A percentile compares a stretch with the other conserved stretches of the same genome.
phyloP scores from a whole-genome alignment of 208 protist species.

The Leishmania tropica region DNA sequence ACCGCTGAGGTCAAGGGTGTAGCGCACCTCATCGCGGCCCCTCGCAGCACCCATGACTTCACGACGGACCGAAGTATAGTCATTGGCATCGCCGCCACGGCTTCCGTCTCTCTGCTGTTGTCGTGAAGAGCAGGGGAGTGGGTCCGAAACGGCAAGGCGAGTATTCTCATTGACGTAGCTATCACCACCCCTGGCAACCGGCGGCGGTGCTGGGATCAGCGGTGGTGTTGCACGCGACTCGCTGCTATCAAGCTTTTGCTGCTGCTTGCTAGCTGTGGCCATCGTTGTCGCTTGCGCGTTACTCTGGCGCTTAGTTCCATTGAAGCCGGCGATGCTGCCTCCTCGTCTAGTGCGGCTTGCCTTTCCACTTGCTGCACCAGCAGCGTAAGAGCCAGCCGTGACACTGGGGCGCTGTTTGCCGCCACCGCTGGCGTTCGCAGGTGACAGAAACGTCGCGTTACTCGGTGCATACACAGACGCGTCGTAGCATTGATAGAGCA shows the following conservation, averaged over 20 bases:
- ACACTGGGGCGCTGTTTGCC: constrained; percentile 5
- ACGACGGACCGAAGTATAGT: neutral
- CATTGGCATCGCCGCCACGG: neutral
- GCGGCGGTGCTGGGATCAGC: neutral
- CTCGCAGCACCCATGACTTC: neutral
- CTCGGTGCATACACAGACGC: neutral
- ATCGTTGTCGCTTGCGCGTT: neutral
- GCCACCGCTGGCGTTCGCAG: neutral
- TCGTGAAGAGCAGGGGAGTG: constrained; percentile 7
- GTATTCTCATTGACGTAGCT: constrained; percentile 21
- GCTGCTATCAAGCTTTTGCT: neutral
- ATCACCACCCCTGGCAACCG: constrained; percentile 3
- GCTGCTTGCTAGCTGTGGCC: neutral
- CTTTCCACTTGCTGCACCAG: neutral
- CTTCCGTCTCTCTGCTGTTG: neutral
- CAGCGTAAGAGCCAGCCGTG: neutral
- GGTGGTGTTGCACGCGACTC: neutral
- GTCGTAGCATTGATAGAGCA: constrained; percentile 15
- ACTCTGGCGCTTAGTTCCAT: neutral
- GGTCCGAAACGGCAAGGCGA: constrained; percentile 13
- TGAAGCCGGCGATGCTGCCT: neutral
- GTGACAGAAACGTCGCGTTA: constrained; percentile 1
- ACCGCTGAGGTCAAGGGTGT: neutral
- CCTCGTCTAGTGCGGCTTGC: neutral
- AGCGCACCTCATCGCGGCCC: neutral